Evolutionary conservation across 2,329 filamentous ascomycete genomes (phyloP).

Genomic region (Colletotrichum sp.): DNA sequence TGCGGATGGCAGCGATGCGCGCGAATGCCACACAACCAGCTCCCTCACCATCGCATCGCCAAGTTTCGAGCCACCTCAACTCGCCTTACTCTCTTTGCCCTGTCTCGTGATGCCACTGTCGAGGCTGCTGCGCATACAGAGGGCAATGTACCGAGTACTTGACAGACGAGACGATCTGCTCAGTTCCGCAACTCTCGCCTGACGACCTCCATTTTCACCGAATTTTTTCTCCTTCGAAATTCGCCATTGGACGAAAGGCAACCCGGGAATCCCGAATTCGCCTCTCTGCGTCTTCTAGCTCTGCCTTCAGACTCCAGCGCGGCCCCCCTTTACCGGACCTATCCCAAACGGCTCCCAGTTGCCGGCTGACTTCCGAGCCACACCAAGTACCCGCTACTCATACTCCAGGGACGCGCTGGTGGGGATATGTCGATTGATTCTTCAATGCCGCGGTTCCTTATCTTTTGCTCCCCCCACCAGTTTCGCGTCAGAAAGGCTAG

Average conservation of each 20-base stretch:
- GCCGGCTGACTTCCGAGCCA: conserved; percentile 18
- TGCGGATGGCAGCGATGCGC: neutral
- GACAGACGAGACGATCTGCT: neutral
- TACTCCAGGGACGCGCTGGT: conserved; percentile 3
- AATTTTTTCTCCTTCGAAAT: neutral
- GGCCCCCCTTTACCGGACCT: neutral
- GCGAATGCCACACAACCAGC: neutral
- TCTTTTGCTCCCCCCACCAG: conserved; percentile 16
- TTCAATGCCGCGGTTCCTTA: conserved; percentile 9
- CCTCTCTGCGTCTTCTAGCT: conserved; percentile 13
- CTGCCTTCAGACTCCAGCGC: conserved; percentile 6
- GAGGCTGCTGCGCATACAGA: neutral
- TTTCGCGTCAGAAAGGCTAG: conserved; percentile 9
- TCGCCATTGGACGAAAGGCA: neutral
- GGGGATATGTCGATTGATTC: neutral
- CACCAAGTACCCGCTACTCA: conserved; percentile 1
- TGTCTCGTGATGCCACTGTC: neutral
- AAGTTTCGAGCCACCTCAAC: neutral
- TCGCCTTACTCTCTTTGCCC: neutral
- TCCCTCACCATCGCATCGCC: neutral
- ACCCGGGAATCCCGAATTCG: conserved; percentile 7
- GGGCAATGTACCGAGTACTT: neutral
- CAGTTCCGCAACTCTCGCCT: neutral
- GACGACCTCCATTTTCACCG: neutral
- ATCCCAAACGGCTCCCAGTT: conserved; percentile 6